A percentile compares a stretch with the other conserved stretches of the same genome.
Conservation (phyloP, 176 grass and related monocot species). For the Chloris gayana region DNA sequence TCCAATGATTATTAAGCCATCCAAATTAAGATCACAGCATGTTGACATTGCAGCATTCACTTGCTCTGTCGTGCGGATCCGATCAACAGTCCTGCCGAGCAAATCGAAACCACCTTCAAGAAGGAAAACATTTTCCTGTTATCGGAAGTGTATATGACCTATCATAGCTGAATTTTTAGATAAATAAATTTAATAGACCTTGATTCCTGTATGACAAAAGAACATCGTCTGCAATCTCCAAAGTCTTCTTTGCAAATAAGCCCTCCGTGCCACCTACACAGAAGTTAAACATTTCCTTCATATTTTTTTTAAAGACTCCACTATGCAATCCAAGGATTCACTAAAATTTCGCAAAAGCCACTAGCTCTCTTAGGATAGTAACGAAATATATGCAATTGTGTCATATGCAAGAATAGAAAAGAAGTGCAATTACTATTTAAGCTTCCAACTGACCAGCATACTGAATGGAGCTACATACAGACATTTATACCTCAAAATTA, state of each 20-base stretch:
- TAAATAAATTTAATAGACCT: background rate
- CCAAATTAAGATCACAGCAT: constrained; percentile 38
- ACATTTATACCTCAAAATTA: background rate
- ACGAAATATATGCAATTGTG: background rate
- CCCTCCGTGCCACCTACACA: constrained; percentile 56
- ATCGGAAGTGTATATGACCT: background rate
- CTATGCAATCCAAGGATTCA: background rate
- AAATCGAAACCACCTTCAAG: constrained; percentile 52
- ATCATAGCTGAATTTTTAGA: background rate
- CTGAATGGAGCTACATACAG: background rate
- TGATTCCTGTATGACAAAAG: constrained; percentile 37
- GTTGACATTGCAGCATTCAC: constrained; percentile 46
- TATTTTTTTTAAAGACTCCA: background rate
- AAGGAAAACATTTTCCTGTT: background rate
- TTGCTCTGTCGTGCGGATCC: constrained; percentile 51
- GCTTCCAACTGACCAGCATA: background rate
- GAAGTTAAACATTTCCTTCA: background rate
- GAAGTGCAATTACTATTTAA: background rate
- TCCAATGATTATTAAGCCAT: constrained; percentile 54
- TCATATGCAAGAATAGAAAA: background rate
- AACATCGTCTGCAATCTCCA: constrained; percentile 29
- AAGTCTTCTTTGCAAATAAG: constrained; percentile 45
- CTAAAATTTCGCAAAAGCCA: background rate
- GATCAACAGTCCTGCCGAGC: constrained; percentile 52
- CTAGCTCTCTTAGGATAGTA: background rate